Percentiles rank a stretch among this genome's conserved stretches.
Conservation (phyloP, 2,329 filamentous ascomycete species). For the Penicillium brevicompactum region DNA sequence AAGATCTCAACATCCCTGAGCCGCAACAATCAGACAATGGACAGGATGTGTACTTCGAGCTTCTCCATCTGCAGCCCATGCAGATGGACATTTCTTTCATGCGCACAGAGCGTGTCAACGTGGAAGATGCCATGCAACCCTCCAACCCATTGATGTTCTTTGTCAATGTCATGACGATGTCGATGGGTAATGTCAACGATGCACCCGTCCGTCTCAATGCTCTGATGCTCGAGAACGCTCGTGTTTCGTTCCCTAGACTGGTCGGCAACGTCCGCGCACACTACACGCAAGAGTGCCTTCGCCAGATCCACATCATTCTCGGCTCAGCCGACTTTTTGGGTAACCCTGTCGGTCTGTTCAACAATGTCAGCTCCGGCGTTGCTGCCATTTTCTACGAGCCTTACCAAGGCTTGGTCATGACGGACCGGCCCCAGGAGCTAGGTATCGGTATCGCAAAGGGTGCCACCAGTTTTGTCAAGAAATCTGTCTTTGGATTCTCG, state of each 20-base stretch:
- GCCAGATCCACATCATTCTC: conserved; percentile 95
- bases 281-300: conserved; percentile 94
- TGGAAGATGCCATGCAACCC: conserved; percentile 88
- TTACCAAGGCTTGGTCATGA: conserved; percentile 96
- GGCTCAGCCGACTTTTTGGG: conserved; percentile 97
- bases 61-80: conserved; percentile 96
- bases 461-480: conserved; percentile 96
- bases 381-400: conserved; percentile 99
- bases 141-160: conserved; percentile 98
- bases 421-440: conserved; percentile 91
- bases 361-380: conserved; percentile 95
- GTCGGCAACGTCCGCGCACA: conserved; percentile 87
- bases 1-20: conserved; percentile 87
- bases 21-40: conserved; percentile 80
- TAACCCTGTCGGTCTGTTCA: conserved; percentile 96
- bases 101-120: conserved; percentile 92
- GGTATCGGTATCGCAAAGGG: conserved; percentile 95
- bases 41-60: conserved; percentile 96
- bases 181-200: conserved; percentile 98
- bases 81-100: conserved; percentile 97
- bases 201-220: conserved; percentile 92
- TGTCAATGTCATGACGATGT: conserved; percentile 98
- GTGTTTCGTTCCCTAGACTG: conserved; percentile 82
- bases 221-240: conserved; percentile 90
- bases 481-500: conserved; percentile 94